A percentile compares a stretch with the other conserved stretches of the same genome.
phyloP scores from a whole-genome alignment of 2,329 filamentous ascomycete genomes.

The Diatrype stigma region DNA sequence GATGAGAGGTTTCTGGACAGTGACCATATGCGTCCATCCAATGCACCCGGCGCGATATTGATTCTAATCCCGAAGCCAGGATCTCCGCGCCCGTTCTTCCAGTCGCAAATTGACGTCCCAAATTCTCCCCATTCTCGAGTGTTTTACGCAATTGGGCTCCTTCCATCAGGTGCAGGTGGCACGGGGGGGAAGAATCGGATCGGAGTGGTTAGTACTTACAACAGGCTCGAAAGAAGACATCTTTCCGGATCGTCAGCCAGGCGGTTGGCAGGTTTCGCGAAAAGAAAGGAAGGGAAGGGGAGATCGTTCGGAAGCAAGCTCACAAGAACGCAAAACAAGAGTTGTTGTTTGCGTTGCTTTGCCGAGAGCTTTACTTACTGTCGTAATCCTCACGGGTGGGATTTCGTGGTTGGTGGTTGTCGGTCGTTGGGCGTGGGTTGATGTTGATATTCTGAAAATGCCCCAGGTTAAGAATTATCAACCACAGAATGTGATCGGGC shows the following conservation, averaged over 20 bases:
- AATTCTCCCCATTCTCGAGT: too few species aligned
- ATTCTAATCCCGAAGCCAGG: too few species aligned
- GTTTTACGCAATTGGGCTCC: too few species aligned
- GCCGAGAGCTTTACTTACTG: background rate
- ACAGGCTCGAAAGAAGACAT: slow-evolving; percentile 69
- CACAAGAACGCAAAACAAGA: slow-evolving; percentile 23
- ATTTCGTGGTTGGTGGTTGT: background rate
- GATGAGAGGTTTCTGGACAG: background rate
- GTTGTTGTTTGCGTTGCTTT: background rate
- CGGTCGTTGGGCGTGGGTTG: background rate
- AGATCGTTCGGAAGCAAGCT: slow-evolving; percentile 23
- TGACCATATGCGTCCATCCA: too few species aligned
- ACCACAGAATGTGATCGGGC: background rate
- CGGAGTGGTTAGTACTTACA: slow-evolving; percentile 49
- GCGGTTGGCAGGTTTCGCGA: slow-evolving; percentile 13
- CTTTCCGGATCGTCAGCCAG: slow-evolving; percentile 39
- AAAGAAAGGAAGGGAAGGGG: slow-evolving; percentile 19
- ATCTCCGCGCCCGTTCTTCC: too few species aligned
- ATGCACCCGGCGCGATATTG: too few species aligned
- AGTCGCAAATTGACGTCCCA: too few species aligned
- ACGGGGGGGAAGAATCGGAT: background rate
- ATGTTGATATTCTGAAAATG: background rate
- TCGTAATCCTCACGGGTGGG: slow-evolving; percentile 22
- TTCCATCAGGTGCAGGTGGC: too few species aligned
- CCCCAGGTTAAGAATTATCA: background rate